Base-by-base conservation (phyloP, 495 filamentous ascomycete genomes). In the Delitschia confertaspora region DNA sequence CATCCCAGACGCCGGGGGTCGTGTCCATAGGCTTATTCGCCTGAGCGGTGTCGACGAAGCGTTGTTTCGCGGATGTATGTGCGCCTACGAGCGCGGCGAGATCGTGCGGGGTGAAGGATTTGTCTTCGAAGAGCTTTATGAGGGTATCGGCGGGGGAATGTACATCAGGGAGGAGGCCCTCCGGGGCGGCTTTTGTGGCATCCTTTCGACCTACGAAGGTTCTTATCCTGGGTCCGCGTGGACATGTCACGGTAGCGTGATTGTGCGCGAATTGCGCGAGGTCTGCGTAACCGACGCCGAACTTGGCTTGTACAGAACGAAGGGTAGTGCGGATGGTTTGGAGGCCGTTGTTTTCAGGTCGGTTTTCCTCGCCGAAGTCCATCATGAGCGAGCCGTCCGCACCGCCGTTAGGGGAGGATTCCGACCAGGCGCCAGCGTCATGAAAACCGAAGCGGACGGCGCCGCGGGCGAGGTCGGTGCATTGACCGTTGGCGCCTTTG, bases 1-100 rank as follows among this genome's bases (percentile, higher is more conserved):
- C 57, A 35, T 70, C 68, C 65, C 66, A 71, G 6, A 64, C 54
- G 14, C 63, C 62, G 1, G 66, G 66, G 0, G 66, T 69, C 30
- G 38, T 55, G 41, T 71, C 68, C 46, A 69, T 65, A 3, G 69
- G 50, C 14, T 57, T 58, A 18, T 52, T 34, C 4, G 39, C 51
- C 10, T 47, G 30, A 0, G 21, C 34, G 0, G 60, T 21, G 40
- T 74, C 61, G 38, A 69, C 60, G 47, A 67, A 68, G 20, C 50
- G 59, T 46, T 74, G 70, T 39, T 59, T 62, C 33, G 64, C 60
- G 10, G 60, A 58, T 0, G 66, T 63, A 53, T 75, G 72, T 0
- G 72, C 69, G 22, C 72, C 72, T 6, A 75, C 49, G 5, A 75
- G 64, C 0, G 72, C 70, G 2, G 66, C 65, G 3, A 74, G 60